Evolutionary conservation across 1,284 basidiomycete genomes (phyloP).

Genomic region (Malassezia brasiliensis): DNA sequence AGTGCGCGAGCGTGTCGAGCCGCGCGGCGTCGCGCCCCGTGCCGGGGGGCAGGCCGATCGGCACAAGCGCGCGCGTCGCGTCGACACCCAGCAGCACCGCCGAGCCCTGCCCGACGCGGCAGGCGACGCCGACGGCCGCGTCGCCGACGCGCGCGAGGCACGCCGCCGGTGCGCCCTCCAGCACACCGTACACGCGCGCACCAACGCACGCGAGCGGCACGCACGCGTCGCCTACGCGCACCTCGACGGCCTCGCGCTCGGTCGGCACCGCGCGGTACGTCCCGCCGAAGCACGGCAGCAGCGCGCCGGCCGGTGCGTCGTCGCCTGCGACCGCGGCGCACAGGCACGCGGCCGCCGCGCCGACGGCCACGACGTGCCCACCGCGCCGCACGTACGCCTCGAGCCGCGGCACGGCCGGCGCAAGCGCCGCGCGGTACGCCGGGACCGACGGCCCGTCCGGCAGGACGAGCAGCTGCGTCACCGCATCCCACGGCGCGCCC

Average conservation of each 20-base stretch:
- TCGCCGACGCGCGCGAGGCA: too few species aligned
- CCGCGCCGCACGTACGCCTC: background rate
- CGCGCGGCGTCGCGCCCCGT: background rate
- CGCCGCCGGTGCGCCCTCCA: background rate
- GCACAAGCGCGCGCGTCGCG: background rate
- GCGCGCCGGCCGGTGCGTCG: too few species aligned
- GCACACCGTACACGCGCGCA: background rate
- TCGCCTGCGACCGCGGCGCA: background rate
- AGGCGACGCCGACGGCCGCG: background rate
- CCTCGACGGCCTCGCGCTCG: too few species aligned
- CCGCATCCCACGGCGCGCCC: conserved; percentile 3
- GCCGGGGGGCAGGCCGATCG: background rate
- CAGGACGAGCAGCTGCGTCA: conserved; percentile 7
- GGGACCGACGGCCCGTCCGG: background rate
- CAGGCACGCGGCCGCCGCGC: background rate
- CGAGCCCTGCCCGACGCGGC: background rate
- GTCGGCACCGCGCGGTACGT: too few species aligned
- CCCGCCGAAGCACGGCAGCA: too few species aligned
- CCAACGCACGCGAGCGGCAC: too few species aligned
- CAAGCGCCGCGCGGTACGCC: background rate
- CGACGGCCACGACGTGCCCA: background rate
- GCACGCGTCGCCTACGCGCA: too few species aligned
- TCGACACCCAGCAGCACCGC: background rate
- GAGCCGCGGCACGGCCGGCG: background rate
- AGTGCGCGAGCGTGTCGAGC: background rate